Percentiles rank a stretch among this genome's conserved stretches.
Conservation (phyloP, 1,284 basidiomycete genomes). For the Prillingera fragicola region DNA sequence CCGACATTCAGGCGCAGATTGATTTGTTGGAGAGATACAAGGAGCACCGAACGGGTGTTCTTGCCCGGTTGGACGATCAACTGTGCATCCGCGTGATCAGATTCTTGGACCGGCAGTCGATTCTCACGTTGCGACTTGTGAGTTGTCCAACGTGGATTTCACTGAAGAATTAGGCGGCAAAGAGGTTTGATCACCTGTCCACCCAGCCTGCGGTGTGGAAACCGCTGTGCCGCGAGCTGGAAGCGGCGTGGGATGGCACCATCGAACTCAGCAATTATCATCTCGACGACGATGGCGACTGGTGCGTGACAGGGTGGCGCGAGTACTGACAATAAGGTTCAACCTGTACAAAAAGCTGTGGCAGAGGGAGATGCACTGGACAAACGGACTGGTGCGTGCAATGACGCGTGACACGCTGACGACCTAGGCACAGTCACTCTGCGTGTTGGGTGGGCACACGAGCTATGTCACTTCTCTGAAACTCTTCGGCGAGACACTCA, state of each 20-base stretch:
- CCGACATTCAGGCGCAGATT: conserved; percentile 57
- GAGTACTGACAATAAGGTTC: conserved; percentile 25
- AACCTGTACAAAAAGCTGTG: conserved; percentile 77
- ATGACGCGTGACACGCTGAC: not conserved
- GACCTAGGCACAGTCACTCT: conserved; percentile 63
- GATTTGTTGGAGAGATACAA: conserved; percentile 74
- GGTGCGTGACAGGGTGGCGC: conserved; percentile 52
- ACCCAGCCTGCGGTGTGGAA: conserved; percentile 71
- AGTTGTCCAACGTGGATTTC: conserved; percentile 45
- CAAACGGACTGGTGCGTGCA: conserved; percentile 19
- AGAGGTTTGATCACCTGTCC: conserved; percentile 65
- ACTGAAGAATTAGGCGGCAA: conserved; percentile 57
- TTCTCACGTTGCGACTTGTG: conserved; percentile 50
- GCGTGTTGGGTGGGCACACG: conserved; percentile 74
- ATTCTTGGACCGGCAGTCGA: conserved; percentile 60
- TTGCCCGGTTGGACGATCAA: conserved; percentile 65
- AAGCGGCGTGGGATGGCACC: conserved; percentile 24
- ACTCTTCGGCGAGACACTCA: conserved; percentile 61
- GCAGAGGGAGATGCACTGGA: conserved; percentile 80
- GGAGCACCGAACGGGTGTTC: conserved; percentile 70
- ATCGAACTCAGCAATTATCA: conserved; percentile 16
- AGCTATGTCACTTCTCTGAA: conserved; percentile 82
- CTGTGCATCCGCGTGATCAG: conserved; percentile 63
- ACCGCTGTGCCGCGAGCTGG: conserved; percentile 26
- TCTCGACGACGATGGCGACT: conserved; percentile 60